A percentile compares a stretch with the other conserved stretches of the same genome.
Conservation (phyloP, 2,329 filamentous ascomycete species). For the Neocucurbitaria cava region DNA sequence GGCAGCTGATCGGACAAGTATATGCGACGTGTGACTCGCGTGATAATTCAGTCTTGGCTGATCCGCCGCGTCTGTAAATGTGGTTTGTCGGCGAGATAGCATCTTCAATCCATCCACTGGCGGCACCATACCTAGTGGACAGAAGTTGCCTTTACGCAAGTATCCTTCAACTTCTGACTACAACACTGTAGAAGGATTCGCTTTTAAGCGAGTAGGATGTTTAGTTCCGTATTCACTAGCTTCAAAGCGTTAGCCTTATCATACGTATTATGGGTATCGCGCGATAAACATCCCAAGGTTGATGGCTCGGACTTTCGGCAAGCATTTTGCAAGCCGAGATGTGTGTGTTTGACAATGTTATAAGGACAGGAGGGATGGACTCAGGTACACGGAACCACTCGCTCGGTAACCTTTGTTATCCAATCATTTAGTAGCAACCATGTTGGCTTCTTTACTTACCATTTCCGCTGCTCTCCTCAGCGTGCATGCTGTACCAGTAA, state of each 20-base stretch:
- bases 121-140: not conserved
- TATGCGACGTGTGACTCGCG: too few species aligned
- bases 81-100: not conserved
- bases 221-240: not conserved
- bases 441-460: not conserved
- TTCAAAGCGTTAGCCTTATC: not conserved
- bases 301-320: not conserved
- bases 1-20: too few species aligned
- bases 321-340: not conserved
- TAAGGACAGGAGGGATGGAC: not conserved
- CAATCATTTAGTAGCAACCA: not conserved
- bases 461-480: not conserved
- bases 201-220: not conserved
- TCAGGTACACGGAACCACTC: not conserved
- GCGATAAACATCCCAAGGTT: not conserved
- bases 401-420: not conserved
- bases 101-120: not conserved
- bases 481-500: constrained; percentile 7
- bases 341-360: not conserved
- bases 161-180: not conserved
- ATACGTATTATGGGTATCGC: not conserved
- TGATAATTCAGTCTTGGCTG: not conserved
- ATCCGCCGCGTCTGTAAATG: not conserved
- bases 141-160: not conserved
- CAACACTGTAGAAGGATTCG: not conserved